Evolutionary conservation across 208 protist species (phyloP).

Genomic region (Trypanosoma vivax): DNA sequence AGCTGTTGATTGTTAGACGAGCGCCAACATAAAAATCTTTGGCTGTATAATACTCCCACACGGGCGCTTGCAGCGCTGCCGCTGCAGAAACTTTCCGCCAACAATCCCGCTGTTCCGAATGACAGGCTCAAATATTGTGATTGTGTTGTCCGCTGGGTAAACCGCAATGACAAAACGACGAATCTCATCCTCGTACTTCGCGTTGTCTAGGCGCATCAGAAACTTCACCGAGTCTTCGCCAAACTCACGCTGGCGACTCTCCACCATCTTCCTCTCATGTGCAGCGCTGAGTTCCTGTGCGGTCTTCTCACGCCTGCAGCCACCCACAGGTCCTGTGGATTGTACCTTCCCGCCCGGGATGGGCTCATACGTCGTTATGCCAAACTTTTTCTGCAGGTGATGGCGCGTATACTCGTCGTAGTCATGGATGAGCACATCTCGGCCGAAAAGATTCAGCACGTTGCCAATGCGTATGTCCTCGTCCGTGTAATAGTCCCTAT

Average conservation of each 20-base stretch:
- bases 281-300: conserved; percentile 84
- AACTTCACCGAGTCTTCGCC: conserved; percentile 87
- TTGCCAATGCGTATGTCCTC: conserved; percentile 91
- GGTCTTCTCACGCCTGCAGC: conserved; percentile 80
- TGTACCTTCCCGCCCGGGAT: conserved; percentile 59
- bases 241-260: conserved; percentile 82
- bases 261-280: conserved; percentile 48
- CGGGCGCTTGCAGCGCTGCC: conserved; percentile 58
- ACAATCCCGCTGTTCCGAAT: conserved; percentile 92
- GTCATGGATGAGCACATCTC: conserved; percentile 85
- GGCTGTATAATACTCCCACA: conserved; percentile 58
- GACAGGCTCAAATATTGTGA: conserved; percentile 88
- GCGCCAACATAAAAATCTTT: conserved; percentile 89
- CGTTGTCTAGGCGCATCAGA: conserved; percentile 77
- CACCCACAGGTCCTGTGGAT: conserved; percentile 53
- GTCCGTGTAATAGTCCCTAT: conserved; percentile 93
- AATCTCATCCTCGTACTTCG: conserved; percentile 71
- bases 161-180: conserved; percentile 88
- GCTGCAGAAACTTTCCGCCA: conserved; percentile 92
- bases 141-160: conserved; percentile 90
- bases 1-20: conserved; percentile 60
- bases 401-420: conserved; percentile 92
- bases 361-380: conserved; percentile 49
- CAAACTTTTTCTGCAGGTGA: conserved; percentile 71
- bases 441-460: conserved; percentile 83